Conservation (phyloP, 108 stramenopile genomes). For the Skeletonema tropicum region DNA sequence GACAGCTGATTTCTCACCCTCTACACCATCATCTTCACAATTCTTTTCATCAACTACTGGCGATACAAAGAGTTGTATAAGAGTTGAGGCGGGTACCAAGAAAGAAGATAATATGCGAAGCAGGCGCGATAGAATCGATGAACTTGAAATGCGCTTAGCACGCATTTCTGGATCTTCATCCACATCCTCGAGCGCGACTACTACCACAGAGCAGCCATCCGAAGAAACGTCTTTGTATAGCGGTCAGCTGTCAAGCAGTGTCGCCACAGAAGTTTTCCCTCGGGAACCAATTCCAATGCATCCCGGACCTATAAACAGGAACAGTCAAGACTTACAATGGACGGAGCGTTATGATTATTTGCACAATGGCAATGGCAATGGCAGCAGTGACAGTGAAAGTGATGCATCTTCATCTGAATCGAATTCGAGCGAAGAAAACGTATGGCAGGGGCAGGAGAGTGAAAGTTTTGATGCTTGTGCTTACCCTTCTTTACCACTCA, state of each 20-base stretch:
- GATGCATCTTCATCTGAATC: neutral
- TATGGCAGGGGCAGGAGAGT: neutral
- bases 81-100: too few species aligned
- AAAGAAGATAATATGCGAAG: neutral
- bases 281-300: neutral
- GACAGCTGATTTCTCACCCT: neutral
- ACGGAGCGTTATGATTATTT: neutral
- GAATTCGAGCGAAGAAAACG: neutral
- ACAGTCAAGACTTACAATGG: neutral
- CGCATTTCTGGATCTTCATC: neutral
- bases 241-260: neutral
- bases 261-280: neutral
- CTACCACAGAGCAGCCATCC: neutral
- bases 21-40: too few species aligned
- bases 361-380: neutral
- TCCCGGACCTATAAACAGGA: neutral
- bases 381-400: neutral
- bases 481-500: neutral
- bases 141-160: neutral
- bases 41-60: neutral
- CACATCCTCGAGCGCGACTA: neutral
- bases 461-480: conserved; percentile 5
- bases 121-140: neutral
- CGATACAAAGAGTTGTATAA: neutral
- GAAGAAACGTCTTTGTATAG: neutral